These are phyloP conservation scores for Cicer pinnatifidum DNA, from an alignment of 306 rosid genomes.

Conservation along the genomic window DNA sequence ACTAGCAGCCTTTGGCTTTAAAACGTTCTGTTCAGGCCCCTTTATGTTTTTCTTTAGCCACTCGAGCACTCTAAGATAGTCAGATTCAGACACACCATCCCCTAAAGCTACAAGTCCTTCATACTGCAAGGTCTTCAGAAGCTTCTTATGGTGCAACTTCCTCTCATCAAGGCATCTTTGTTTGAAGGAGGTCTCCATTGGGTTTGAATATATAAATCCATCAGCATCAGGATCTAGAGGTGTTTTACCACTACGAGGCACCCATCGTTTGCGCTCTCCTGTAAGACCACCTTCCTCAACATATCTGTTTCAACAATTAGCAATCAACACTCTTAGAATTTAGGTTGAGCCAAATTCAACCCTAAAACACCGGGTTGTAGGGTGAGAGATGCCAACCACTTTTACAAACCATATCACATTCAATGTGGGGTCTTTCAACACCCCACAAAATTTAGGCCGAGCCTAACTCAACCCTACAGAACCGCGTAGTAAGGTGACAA, in stretches of 20 bases:
- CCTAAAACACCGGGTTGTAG: too few relatives aligned
- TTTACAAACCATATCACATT: too few relatives aligned
- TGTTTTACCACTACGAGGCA: slow-evolving; percentile 87
- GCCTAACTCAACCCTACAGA: too few relatives aligned
- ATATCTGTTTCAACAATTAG: slow-evolving; percentile 63
- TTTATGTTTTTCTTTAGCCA: slow-evolving; percentile 80
- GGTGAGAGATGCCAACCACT: too few relatives aligned
- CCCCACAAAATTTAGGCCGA: too few relatives aligned
- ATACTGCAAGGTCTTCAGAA: slow-evolving; percentile 67
- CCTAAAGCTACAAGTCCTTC: slow-evolving; percentile 82
- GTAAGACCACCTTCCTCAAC: slow-evolving; percentile 92
- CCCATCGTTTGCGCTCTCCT: slow-evolving; percentile 98
- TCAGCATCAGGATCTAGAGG: slow-evolving; percentile 96
- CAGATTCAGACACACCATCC: slow-evolving; percentile 73
- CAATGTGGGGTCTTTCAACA: too few relatives aligned
- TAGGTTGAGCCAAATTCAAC: too few relatives aligned
- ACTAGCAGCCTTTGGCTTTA: slow-evolving; percentile 98
- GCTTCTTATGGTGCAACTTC: slow-evolving; percentile 72
- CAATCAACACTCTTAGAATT: slow-evolving; percentile 19
- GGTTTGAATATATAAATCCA: slow-evolving; percentile 92
- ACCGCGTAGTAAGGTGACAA: too few relatives aligned
- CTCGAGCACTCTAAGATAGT: slow-evolving; percentile 77
- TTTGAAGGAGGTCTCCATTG: slow-evolving; percentile 92
- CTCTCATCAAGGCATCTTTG: slow-evolving; percentile 79
- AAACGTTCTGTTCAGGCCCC: slow-evolving; percentile 80